Percentiles rank a stretch among this genome's conserved stretches.
Evolutionary conservation across 2,329 filamentous ascomycete genomes (phyloP).

Genomic region (Clonostachys rhizophaga): DNA sequence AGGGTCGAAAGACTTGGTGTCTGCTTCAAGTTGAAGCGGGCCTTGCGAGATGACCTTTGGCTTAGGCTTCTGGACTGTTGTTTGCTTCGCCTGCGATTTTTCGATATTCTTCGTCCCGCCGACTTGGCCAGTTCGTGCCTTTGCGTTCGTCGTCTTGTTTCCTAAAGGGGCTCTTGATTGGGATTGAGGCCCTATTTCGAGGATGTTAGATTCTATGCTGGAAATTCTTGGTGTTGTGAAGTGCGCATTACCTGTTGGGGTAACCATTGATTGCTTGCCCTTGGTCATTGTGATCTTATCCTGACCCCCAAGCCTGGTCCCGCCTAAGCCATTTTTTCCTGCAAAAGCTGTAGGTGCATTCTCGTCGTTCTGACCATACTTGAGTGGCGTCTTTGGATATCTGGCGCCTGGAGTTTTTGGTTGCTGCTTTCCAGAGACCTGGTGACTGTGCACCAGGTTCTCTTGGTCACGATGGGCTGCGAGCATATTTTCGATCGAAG

Average conservation of each 20-base stretch:
- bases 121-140: conserved; percentile 64
- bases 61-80: conserved; percentile 53
- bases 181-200: neutral
- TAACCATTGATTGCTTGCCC: conserved; percentile 56
- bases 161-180: conserved; percentile 69
- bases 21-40: conserved; percentile 47
- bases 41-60: conserved; percentile 36
- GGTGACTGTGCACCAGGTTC: conserved; percentile 74
- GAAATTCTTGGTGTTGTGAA: neutral
- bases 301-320: conserved; percentile 51
- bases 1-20: conserved; percentile 50
- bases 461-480: conserved; percentile 81
- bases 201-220: neutral
- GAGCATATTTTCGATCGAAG: conserved; percentile 49
- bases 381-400: conserved; percentile 79
- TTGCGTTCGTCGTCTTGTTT: conserved; percentile 95
- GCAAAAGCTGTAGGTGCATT: conserved; percentile 52
- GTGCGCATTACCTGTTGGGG: conserved; percentile 67
- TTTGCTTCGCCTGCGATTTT: conserved; percentile 57
- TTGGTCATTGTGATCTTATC: conserved; percentile 42
- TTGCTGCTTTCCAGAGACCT: conserved; percentile 62
- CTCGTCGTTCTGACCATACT: conserved; percentile 76
- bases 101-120: conserved; percentile 59
- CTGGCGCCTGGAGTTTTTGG: conserved; percentile 77
- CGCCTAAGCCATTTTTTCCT: conserved; percentile 38